Base-by-base conservation (phyloP, 2,329 filamentous ascomycete genomes). In the Dothideomycetes sp. region DNA sequence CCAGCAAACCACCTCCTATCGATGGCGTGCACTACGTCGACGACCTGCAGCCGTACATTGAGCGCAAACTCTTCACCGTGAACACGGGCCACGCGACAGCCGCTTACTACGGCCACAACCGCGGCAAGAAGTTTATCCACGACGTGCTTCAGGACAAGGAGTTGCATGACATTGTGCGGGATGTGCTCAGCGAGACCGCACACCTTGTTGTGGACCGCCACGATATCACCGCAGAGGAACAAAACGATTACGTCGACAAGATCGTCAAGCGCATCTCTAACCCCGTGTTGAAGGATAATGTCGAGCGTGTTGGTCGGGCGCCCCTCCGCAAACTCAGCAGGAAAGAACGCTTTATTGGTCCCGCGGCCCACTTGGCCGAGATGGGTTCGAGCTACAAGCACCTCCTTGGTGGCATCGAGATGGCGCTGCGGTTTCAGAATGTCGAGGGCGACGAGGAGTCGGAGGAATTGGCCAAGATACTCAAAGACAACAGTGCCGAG, bases 41-140 rank as follows among this genome's bases (percentile, higher is more conserved):
- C 48, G 74, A 96, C 66, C 77, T 98, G 19, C 75, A 80, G 58
- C 91, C 91, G 42, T 98, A 89, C 69, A 96, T 98, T 55, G 91
- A 98, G 78, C 88, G 91, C 64, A 98, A 98, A 76, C 80, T 98
- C 49, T 98, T 88, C 73, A 98, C 91, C 16, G 89, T 98, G 74
- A 98, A 98, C 76, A 98, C 91, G 16, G 84, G 87, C 41, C 91
- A 98, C 60, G 91, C 91, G 44, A 94, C 89, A 5, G 88, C 88
- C 15, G 89, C 91, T 44, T 96, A 96, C 75, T 88, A 91, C 63
- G 89, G 88, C 40, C 84, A 94, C 73, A 75, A 87, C 66, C 75
- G 79, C 49, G 79, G 84, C 57, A 89, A 93, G 73, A 72, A 76
- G 56, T 93, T 83, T 45, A 86, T 98, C 50, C 85, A 91, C 59